Evolutionary conservation across 1,284 basidiomycete species (phyloP), one percentile per base, ranked within the genome.

Genomic region (Lentinula novae-zelandiae): DNA sequence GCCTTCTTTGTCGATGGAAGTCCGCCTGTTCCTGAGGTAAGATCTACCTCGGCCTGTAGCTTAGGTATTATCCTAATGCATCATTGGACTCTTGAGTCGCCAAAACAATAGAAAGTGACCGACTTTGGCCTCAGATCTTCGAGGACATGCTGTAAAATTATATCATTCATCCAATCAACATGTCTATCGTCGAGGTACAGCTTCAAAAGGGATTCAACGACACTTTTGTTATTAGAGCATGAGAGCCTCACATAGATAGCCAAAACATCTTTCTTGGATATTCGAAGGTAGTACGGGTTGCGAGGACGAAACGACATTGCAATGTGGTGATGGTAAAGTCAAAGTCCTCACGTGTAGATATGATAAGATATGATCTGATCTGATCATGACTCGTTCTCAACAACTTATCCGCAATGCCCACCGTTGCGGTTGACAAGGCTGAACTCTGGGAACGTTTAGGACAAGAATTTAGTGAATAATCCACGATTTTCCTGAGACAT

Each of bases 401-500:
- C 20, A 22, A 12, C 54, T 57, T 33, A 15, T 34, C 40, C 46
- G 31, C 56, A 77, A 96, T 96, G 96, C 96, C 96, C 65, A 99
- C 97, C 64, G 85, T 99, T 72, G 82, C 92, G 46, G 94, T 98
- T 60, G 93, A 98, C 81, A 98, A 98, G 76, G 93, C 87, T 63
- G 93, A 96, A 73, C 89, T 99, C 61, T 98, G 92, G 84, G 82
- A 89, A 67, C 81, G 93, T 60, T 87, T 99, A 22, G 96, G 90
- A 38, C 83, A 83, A 67, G 82, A 86, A 70, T 99, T 94, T 78
- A 87, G 94, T 95, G 69, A 71, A 44, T 27, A 81, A 9, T 39
- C 56, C 15, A 56, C 60, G 50, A 36, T 51, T 20, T 63, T 42
- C 2, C 27, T 27, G 27, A 27, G 27, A 34, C 50, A 51, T 58